Conservation (phyloP, 116 monocot species). For the Phalaenopsis hybrid region DNA sequence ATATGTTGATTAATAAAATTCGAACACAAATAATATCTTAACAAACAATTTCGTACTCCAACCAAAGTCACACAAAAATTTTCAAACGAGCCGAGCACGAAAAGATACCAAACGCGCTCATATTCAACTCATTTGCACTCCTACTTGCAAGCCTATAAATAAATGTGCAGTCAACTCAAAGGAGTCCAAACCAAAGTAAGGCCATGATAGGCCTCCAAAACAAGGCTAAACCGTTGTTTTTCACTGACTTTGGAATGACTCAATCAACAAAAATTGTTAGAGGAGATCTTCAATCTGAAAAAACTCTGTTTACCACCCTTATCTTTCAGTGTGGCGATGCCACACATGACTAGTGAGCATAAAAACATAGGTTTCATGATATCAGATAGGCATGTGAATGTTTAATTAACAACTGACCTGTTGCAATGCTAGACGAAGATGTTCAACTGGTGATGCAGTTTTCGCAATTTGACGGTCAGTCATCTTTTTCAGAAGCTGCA, state of each 20-base stretch:
- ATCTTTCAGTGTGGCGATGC: background rate
- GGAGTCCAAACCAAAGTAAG: background rate
- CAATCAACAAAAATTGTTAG: background rate
- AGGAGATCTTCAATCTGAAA: background rate
- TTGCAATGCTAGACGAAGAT: conserved; percentile 77
- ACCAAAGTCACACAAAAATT: no score
- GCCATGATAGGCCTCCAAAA: background rate
- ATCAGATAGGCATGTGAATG: background rate
- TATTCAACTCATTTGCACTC: no score
- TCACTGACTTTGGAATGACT: background rate
- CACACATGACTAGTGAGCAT: background rate
- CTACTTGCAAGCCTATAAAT: no score
- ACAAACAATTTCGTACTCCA: no score
- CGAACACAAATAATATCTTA: no score
- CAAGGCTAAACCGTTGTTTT: no score
- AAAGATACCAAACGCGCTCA: no score
- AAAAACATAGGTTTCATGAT: background rate
- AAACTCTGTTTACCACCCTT: background rate
- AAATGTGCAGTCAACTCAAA: background rate
- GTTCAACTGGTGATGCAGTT: conserved; percentile 86
- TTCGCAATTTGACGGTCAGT: conserved; percentile 70
- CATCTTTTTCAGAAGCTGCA: conserved; percentile 74
- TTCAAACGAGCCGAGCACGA: no score
- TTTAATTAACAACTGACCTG: conserved; percentile 54
- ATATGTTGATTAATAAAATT: no score